These are phyloP conservation scores for Plasmodium coatneyi DNA, from an alignment of 169 alveolate species.

Conservation along the genomic window DNA sequence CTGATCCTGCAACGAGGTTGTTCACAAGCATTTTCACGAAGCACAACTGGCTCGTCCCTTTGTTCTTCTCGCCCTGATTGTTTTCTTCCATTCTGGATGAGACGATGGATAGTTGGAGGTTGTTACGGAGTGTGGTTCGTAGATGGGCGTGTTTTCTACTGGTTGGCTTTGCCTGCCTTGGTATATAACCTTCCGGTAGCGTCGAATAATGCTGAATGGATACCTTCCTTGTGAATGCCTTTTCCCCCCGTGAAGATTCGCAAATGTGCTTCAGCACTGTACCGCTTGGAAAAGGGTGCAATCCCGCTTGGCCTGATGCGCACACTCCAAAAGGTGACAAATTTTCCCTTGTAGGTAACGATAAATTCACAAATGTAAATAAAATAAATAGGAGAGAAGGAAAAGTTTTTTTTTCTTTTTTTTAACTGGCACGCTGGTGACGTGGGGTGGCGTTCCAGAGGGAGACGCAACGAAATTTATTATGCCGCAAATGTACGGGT, in stretches of 20 bases:
- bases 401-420: neutral
- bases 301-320: too few species aligned
- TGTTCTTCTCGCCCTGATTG: constrained; percentile 8
- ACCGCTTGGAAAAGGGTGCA: neutral
- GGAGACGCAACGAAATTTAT: constrained; percentile 1
- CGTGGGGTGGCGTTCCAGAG: neutral
- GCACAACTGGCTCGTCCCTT: constrained; percentile 17
- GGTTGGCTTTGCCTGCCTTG: neutral
- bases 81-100: constrained; percentile 19
- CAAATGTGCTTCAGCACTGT: neutral
- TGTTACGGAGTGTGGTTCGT: too few species aligned
- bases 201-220: neutral
- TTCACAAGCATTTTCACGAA: constrained; percentile 71
- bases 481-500: neutral
- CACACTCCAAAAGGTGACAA: neutral
- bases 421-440: neutral
- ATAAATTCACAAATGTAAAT: neutral
- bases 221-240: neutral
- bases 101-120: neutral
- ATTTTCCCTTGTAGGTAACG: neutral
- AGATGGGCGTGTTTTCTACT: neutral
- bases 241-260: neutral
- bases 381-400: neutral
- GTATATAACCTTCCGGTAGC: neutral
- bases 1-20: constrained; percentile 73